Conservation (phyloP, 345 rosid genomes). For the Acer yangbiense region DNA sequence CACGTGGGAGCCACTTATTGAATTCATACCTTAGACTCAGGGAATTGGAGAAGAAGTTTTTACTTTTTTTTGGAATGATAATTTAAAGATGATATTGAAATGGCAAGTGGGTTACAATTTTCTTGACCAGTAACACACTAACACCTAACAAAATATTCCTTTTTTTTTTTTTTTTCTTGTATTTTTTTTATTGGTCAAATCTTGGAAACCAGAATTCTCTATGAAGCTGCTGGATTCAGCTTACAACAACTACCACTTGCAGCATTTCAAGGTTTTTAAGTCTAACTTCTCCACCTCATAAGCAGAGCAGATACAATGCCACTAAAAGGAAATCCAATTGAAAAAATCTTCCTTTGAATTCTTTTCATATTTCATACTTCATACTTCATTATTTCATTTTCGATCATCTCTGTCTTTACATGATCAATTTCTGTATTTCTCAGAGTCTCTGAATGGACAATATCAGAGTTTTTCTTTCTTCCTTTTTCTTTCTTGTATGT, state of each 20-base stretch:
- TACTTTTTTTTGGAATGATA: neutral
- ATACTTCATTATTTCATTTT: neutral
- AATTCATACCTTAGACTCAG: neutral
- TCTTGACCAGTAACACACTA: neutral
- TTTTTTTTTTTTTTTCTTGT: neutral
- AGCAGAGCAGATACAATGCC: neutral
- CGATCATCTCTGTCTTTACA: neutral
- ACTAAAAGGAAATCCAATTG: neutral
- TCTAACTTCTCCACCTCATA: slow-evolving; percentile 17
- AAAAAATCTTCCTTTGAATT: slow-evolving; percentile 5
- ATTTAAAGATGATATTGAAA: neutral
- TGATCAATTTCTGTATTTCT: neutral
- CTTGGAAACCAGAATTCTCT: neutral
- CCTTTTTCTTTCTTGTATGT: slow-evolving; percentile 24
- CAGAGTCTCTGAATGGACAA: slow-evolving; percentile 18
- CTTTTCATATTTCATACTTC: neutral
- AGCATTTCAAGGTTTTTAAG: neutral
- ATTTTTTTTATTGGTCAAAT: slow-evolving; percentile 4
- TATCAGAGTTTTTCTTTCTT: slow-evolving; percentile 11
- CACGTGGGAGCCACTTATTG: neutral
- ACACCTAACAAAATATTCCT: neutral
- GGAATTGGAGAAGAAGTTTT: neutral
- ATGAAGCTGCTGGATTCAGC: neutral
- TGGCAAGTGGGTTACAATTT: slow-evolving; percentile 7
- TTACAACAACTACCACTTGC: neutral